Percentiles rank a stretch among this genome's conserved stretches.
Evolutionary conservation across 2,329 filamentous ascomycete species (phyloP).

Genomic region (Apiospora koreana): DNA sequence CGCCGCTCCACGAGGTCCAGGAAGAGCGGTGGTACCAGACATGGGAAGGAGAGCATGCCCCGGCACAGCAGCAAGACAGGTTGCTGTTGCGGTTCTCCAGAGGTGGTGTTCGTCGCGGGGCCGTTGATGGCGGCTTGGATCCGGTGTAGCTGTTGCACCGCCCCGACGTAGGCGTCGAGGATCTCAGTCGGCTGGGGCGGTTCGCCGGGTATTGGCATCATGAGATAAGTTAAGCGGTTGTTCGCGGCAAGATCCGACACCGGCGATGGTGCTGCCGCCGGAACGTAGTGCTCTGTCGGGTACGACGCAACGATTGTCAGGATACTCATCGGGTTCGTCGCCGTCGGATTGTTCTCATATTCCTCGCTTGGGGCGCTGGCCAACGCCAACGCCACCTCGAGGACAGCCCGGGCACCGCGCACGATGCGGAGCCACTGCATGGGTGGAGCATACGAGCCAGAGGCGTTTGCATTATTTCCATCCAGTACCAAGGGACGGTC

Average conservation of each 20-base stretch:
- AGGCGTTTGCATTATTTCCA: background rate
- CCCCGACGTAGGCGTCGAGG: background rate
- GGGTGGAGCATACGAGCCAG: background rate
- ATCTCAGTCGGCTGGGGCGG: background rate
- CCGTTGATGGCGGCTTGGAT: background rate
- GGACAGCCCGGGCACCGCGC: background rate
- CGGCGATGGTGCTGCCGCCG: background rate
- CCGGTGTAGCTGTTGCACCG: background rate
- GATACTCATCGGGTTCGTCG: background rate
- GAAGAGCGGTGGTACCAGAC: background rate
- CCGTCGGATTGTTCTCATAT: background rate
- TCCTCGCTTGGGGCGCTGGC: background rate
- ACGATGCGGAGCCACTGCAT: background rate
- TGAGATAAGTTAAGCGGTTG: background rate
- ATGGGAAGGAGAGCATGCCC: background rate
- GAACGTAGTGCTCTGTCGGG: background rate
- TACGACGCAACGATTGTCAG: background rate
- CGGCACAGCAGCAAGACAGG: background rate
- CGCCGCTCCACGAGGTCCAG: background rate
- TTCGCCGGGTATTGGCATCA: background rate
- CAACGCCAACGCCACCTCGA: background rate
- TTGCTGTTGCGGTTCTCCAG: no score
- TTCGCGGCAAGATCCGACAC: background rate
- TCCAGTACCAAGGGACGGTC: background rate
- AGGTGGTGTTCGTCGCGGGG: background rate